A percentile compares a stretch with the other conserved stretches of the same genome.
Evolutionary conservation across 2,329 filamentous ascomycete genomes (phyloP).

Genomic region (Paraphaeosphaeria sporulosa): DNA sequence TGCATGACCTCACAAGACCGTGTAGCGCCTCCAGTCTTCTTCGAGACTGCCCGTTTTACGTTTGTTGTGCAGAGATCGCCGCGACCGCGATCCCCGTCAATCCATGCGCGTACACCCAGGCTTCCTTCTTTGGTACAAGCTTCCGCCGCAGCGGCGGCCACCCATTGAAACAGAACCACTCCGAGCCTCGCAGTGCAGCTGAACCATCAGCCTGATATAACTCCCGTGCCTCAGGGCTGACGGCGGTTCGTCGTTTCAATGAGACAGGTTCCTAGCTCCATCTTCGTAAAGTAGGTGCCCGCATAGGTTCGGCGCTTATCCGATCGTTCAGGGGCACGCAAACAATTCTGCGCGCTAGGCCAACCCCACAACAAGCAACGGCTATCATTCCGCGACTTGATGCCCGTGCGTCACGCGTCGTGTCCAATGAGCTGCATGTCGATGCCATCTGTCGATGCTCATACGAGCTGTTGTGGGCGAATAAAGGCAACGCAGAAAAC

Average conservation of each 20-base stretch:
- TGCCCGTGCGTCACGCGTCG: constrained; percentile 17
- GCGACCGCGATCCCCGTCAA: constrained; percentile 13
- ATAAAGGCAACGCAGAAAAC: neutral
- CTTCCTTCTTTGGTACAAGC: constrained; percentile 14
- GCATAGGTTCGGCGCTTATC: constrained; percentile 38
- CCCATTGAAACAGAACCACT: constrained; percentile 22
- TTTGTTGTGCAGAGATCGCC: constrained; percentile 29
- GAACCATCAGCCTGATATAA: constrained; percentile 22
- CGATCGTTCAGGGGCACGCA: constrained; percentile 28
- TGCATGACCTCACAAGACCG: constrained; percentile 42
- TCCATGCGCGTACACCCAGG: constrained; percentile 6
- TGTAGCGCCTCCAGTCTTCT: constrained; percentile 33
- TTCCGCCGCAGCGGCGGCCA: constrained; percentile 17
- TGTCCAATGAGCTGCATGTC: constrained; percentile 27
- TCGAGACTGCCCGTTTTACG: constrained; percentile 33
- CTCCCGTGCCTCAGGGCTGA: constrained; percentile 22
- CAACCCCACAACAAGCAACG: constrained; percentile 32
- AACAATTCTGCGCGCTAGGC: constrained; percentile 23
- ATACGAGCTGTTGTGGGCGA: neutral
- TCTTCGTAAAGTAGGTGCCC: constrained; percentile 26
- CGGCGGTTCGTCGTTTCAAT: constrained; percentile 19
- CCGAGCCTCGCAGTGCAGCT: constrained; percentile 24
- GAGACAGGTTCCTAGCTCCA: constrained; percentile 31
- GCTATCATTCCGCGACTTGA: constrained; percentile 22
- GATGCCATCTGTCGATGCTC: constrained; percentile 17